Evolutionary conservation across 2,329 filamentous ascomycete species (phyloP).

Genomic region (Alternaria sp.): DNA sequence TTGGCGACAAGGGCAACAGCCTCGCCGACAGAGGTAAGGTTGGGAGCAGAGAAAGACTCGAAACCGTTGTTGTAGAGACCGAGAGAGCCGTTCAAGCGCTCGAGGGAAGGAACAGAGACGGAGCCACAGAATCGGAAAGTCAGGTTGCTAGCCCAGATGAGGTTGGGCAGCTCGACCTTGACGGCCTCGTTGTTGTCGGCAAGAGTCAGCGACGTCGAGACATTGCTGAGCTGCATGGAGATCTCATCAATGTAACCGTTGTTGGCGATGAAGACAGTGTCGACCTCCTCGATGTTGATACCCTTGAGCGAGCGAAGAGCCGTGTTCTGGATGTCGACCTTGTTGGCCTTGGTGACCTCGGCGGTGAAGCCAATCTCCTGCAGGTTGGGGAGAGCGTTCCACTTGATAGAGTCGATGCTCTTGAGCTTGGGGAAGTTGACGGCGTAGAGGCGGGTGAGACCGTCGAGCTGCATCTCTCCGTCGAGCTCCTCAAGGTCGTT

Average conservation of each 20-base stretch:
- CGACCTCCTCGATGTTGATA: constrained; percentile 78
- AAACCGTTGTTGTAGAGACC: constrained; percentile 85
- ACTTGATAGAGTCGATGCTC: constrained; percentile 72
- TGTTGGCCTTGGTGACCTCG: constrained; percentile 71
- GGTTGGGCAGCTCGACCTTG: constrained; percentile 76
- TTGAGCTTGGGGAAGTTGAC: constrained; percentile 73
- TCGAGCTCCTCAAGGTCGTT: constrained; percentile 70
- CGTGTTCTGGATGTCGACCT: constrained; percentile 84
- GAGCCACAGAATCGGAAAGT: constrained; percentile 81
- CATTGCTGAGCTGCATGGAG: constrained; percentile 78
- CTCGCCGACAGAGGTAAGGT: constrained; percentile 72
- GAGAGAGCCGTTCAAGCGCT: constrained; percentile 77
- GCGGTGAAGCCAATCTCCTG: constrained; percentile 67
- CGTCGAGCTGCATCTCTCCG: constrained; percentile 73
- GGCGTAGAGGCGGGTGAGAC: constrained; percentile 72
- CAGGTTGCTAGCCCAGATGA: constrained; percentile 80
- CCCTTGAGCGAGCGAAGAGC: constrained; percentile 79
- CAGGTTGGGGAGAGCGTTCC: constrained; percentile 74
- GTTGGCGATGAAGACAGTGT: constrained; percentile 80
- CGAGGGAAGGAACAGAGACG: constrained; percentile 76
- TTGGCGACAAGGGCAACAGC: constrained; percentile 67
- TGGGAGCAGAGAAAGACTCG: constrained; percentile 67
- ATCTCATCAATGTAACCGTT: constrained; percentile 81
- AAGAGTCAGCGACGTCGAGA: constrained; percentile 75
- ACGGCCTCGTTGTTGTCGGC: constrained; percentile 81